Evolutionary conservation across 352 stramenopile species (phyloP), one percentile per base, ranked within the genome.

Genomic region (Phytophthora cryptogea): DNA sequence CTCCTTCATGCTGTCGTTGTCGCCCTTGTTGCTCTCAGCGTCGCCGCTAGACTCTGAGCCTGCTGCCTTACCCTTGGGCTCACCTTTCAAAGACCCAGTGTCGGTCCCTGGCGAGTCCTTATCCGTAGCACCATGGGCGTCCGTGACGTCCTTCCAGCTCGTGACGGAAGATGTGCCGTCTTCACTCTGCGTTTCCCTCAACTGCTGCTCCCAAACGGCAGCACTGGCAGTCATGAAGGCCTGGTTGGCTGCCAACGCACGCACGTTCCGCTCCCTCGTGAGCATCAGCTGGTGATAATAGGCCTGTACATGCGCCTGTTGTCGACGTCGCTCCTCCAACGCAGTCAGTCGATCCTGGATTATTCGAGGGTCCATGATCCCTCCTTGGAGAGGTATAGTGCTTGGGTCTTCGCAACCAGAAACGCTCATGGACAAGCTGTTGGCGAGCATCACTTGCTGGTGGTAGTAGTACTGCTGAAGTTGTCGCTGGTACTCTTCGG

Each of bases 401-500:
- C 62, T 73, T 6, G 54, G 56, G 33, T 68, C 52, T 37, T 75
- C 59, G 14, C 45, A 39, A 8, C 27, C 42, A 9, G 60, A 31
- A 32, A 67, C 50, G 26, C 63, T 69, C 59, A 78, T 65, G 3
- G 63, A 54, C 41, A 76, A 26, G 31, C 39, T 78, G 27, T 62
- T 62, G 8, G 70, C 68, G 39, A 91, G 50, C 65, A 89, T 60
- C 35, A 83, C 63, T 53, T 89, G 80, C 36, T 87, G 77, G 41
- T 87, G 83, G 51, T 88, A 85, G 47, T 86, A 86, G 41, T 86
- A 87, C 52, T 85, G 78, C 37, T 85, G 78, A 13, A 80, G 66
- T 36, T 83, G 78, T 13, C 72, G 75, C 20, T 88, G 79, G 23
- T 87, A 76, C 17, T 67, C 64, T 35, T 86, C 78, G 56, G 66